Evolutionary conservation across 116 monocot species (phyloP).

Genomic region (Phalaenopsis hybrid): DNA sequence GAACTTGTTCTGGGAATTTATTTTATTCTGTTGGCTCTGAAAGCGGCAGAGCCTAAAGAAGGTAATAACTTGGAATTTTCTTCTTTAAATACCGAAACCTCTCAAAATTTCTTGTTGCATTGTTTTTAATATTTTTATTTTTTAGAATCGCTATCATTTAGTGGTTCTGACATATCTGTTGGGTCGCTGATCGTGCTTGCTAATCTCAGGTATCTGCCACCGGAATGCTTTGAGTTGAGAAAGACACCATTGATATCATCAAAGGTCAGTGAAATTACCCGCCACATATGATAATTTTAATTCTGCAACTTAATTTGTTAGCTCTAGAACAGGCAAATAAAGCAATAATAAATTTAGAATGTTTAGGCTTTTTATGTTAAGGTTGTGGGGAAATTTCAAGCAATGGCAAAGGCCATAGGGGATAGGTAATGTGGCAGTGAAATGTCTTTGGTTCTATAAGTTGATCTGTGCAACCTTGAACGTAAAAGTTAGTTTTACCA

Average conservation of each 20-base stretch:
- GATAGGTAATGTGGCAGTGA: too few species aligned
- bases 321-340: neutral
- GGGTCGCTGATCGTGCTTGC: neutral
- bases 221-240: slow-evolving; percentile 94
- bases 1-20: too few species aligned
- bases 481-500: too few species aligned
- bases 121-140: neutral
- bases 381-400: too few species aligned
- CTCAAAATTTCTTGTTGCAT: neutral
- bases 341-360: too few species aligned
- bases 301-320: neutral
- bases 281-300: neutral
- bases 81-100: neutral
- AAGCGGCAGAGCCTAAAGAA: too few species aligned
- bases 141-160: neutral
- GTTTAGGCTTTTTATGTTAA: too few species aligned
- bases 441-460: too few species aligned
- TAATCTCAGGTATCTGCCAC: slow-evolving; percentile 83
- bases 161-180: neutral
- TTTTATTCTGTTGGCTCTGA: too few species aligned
- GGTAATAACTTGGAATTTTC: too few species aligned
- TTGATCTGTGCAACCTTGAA: too few species aligned
- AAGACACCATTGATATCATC: slow-evolving; percentile 90
- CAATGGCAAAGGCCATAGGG: too few species aligned
- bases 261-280: slow-evolving; percentile 51